Conservation (phyloP, 441 rosid genomes). For the Croton laevigatus region DNA sequence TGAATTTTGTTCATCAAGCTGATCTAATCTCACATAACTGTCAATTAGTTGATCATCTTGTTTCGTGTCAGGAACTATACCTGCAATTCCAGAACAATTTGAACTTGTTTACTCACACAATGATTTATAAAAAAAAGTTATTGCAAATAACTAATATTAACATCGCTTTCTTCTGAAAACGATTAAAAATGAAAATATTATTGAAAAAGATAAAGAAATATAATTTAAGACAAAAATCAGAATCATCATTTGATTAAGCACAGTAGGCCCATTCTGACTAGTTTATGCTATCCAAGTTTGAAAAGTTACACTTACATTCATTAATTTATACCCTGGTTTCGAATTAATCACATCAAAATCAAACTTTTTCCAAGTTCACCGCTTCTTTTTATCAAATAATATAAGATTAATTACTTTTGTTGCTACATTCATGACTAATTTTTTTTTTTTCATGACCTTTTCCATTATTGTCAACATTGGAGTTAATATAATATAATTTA, state of each 20-base stretch:
- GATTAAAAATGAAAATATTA: no score
- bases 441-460: neutral
- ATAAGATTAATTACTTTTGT: no score
- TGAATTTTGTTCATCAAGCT: conserved; percentile 60
- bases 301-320: neutral
- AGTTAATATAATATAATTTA: neutral
- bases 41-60: conserved; percentile 52
- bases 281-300: neutral
- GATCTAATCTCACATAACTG: conserved; percentile 41
- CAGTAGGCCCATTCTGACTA: neutral
- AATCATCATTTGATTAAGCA: neutral
- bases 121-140: no score
- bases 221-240: neutral
- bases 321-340: no score
- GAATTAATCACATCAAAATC: no score
- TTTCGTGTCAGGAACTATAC: conserved; percentile 54
- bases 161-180: neutral
- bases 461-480: neutral
- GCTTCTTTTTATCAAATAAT: no score
- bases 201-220: neutral
- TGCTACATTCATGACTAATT: neutral
- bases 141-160: neutral
- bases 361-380: no score
- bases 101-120: neutral
- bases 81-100: conserved; percentile 33